Evolutionary conservation across 164 flowering plant species (phyloP).

Genomic region (Annona cherimola): DNA sequence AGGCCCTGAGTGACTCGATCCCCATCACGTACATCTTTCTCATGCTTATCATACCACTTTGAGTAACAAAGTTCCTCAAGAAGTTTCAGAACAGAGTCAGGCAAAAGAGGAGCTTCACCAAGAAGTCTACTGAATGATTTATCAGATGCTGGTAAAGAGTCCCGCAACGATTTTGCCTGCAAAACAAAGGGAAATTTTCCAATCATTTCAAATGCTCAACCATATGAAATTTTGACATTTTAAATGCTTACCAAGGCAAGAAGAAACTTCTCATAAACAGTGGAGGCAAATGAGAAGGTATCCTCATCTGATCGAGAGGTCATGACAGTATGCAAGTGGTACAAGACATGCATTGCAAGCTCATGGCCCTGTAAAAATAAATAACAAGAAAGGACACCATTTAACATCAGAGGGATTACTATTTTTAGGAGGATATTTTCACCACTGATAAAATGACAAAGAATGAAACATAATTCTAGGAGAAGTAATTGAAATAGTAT

Average conservation of each 20-base stretch:
- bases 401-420: neutral
- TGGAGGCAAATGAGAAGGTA: conserved; percentile 40
- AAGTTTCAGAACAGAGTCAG: conserved; percentile 68
- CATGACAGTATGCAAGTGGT: conserved; percentile 57
- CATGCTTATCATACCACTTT: conserved; percentile 35
- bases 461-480: neutral
- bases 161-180: conserved; percentile 78
- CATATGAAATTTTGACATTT: too few species aligned
- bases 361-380: conserved; percentile 76
- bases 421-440: too few species aligned
- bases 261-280: conserved; percentile 72
- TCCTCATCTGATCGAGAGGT: conserved; percentile 28
- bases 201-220: neutral
- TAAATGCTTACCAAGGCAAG: conserved; percentile 58
- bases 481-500: neutral
- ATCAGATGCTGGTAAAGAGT: conserved; percentile 83
- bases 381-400: neutral
- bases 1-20: conserved; percentile 99
- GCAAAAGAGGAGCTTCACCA: conserved; percentile 85
- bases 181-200: conserved; percentile 6
- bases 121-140: conserved; percentile 89
- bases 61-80: conserved; percentile 72
- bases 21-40: conserved; percentile 55
- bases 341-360: conserved; percentile 72
- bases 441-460: neutral